These are phyloP conservation scores for Leccinum subrobustum DNA, from an alignment of 1,284 basidiomycete genomes.

Conservation along the genomic window DNA sequence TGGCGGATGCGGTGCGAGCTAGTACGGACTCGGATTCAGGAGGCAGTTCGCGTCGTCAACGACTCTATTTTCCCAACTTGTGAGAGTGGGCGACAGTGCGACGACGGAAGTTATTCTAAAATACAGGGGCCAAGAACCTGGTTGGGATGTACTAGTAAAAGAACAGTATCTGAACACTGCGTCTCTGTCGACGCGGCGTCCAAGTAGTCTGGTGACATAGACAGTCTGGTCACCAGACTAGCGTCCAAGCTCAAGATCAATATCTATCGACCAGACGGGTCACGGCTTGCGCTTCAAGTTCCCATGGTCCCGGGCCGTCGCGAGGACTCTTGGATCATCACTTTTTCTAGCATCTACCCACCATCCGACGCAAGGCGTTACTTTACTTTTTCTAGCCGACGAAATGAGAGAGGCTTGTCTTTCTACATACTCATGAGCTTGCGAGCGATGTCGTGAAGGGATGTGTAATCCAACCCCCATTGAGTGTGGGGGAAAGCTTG, in stretches of 20 bases:
- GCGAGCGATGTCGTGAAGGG: slow-evolving; percentile 19
- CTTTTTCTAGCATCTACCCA: slow-evolving; percentile 19
- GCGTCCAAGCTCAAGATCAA: neutral
- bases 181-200: neutral
- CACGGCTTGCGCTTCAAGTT: neutral
- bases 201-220: too few relatives aligned
- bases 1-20: neutral
- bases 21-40: too few relatives aligned
- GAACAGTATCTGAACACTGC: too few relatives aligned
- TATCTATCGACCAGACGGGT: slow-evolving; percentile 12
- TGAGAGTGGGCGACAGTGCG: neutral
- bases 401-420: slow-evolving; percentile 23
- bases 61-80: too few relatives aligned
- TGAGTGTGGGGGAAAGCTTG: too few relatives aligned
- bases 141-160: too few relatives aligned
- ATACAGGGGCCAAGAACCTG: neutral
- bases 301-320: slow-evolving; percentile 4
- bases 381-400: neutral
- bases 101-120: neutral
- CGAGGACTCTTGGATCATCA: slow-evolving; percentile 6
- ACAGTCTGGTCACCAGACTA: too few relatives aligned
- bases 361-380: neutral
- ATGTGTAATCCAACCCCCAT: neutral
- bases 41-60: too few relatives aligned
- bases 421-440: slow-evolving; percentile 30